Evolutionary conservation across 306 rosid species (phyloP), one percentile per base, ranked within the genome.

Genomic region (Psophocarpus tetragonolobus): DNA sequence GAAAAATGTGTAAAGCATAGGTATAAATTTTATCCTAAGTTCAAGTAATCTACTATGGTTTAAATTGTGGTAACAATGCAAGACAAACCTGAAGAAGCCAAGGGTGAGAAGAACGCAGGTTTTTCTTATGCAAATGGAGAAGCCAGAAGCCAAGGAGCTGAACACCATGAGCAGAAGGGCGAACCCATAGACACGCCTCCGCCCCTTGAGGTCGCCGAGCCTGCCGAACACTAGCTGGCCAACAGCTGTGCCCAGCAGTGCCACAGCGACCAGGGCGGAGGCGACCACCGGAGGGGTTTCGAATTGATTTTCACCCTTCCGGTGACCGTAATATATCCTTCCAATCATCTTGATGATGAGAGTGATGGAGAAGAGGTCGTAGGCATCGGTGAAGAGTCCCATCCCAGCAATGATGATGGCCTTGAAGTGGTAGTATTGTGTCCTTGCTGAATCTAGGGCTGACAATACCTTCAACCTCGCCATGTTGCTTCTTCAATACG

Each of bases 321-420:
- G 3, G 30, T 68, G 9, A 8, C 33, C 3, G 82, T 87, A 92
- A 62, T 88, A 88, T 2, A 87, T 68, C 45, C 91, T 82, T 18
- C 93, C 92, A 6, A 92, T 61, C 41, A 90, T 78, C 2, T 54
- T 76, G 80, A 77, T 62, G 80, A 90, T 79, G 13, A 84, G 88
- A 15, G 90, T 78, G 84, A 90, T 90, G 13, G 88, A 81, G 80
- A 92, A 92, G 51, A 90, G 91, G 77, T 86, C 92, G 51, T 89
- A 92, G 27, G 97, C 85, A 23, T 92, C 94, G 32, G 96, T 82
- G 91, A 92, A 92, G 42, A 92, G 90, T 1, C 97, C 96, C 97
- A 92, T 90, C 44, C 97, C 96, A 18, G 96, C 97, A 45, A 92
- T 75, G 50, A 90, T 88, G 29, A 92, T 90, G 53, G 96, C 97